A percentile compares a stretch with the other conserved stretches of the same genome.
phyloP scores from a whole-genome alignment of 495 filamentous ascomycete species.

The Penicillium arizonense region DNA sequence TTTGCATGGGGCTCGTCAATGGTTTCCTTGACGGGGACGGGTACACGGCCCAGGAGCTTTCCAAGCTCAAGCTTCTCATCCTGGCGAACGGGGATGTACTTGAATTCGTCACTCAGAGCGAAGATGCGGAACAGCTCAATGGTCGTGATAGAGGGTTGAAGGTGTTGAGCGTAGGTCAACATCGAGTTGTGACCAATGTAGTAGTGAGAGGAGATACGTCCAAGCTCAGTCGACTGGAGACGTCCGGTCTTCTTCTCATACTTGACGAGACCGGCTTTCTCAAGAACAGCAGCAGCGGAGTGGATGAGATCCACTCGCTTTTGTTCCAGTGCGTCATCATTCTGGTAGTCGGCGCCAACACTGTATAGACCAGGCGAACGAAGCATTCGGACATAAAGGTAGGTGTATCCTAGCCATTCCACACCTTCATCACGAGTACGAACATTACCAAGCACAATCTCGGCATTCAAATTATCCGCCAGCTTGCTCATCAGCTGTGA shows the following conservation, averaged over 20 bases:
- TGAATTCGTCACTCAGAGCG: constrained; percentile 95
- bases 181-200: constrained; percentile 97
- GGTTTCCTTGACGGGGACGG: constrained; percentile 94
- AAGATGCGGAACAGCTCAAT: constrained; percentile 99
- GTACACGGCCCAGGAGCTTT: constrained; percentile 85
- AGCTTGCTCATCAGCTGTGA: constrained; percentile 92
- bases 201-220: constrained; percentile 94
- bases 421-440: constrained; percentile 91
- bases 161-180: constrained; percentile 92
- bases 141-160: constrained; percentile 85
- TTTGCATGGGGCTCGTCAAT: constrained; percentile 97
- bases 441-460: constrained; percentile 95
- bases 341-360: constrained; percentile 91
- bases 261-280: constrained; percentile 83
- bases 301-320: constrained; percentile 96
- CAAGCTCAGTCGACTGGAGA: constrained; percentile 88
- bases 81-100: constrained; percentile 96
- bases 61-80: constrained; percentile 97
- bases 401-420: constrained; percentile 98
- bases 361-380: constrained; percentile 94
- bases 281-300: constrained; percentile 84
- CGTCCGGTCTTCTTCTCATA: constrained; percentile 94
- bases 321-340: constrained; percentile 88
- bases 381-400: constrained; percentile 97
- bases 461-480: constrained; percentile 95